Evolutionary conservation across 176 grass and related monocot species (phyloP).

Genomic region (Urochloa ruziziensis): DNA sequence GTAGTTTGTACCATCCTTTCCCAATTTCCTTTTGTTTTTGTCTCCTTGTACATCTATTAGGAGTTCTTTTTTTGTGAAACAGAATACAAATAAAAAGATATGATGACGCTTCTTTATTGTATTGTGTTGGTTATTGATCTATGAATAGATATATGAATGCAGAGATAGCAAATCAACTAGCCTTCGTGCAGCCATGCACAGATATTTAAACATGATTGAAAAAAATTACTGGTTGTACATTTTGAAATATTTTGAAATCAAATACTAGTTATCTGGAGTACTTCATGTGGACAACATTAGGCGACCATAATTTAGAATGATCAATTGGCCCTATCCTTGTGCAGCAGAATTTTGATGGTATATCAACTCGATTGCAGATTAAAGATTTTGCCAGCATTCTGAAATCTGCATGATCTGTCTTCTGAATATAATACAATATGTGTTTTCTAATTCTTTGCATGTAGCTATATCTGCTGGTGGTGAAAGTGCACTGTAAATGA

Average conservation of each 20-base stretch:
- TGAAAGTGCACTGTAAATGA: background rate
- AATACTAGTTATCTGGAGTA: background rate
- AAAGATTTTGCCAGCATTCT: background rate
- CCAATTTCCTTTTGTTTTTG: background rate
- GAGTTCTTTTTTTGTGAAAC: background rate
- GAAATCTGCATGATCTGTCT: slow-evolving; percentile 6
- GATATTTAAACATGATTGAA: background rate
- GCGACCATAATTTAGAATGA: background rate
- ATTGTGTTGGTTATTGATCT: background rate
- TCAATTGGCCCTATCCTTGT: background rate
- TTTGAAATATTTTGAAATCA: background rate
- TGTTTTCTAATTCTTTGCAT: background rate
- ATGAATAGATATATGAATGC: background rate
- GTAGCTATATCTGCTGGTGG: background rate
- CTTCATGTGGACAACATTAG: background rate
- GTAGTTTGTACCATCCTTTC: slow-evolving; percentile 10
- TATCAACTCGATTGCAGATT: background rate
- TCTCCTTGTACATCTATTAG: background rate
- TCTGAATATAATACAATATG: background rate
- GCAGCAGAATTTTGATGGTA: background rate
- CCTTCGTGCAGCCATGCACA: background rate
- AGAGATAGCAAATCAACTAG: background rate
- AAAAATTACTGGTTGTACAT: background rate
- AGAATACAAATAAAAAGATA: background rate
- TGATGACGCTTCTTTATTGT: background rate